These are phyloP conservation scores for Tetrapisispora taiwanensis DNA, from an alignment of 805 yeast genomes.

Conservation along the genomic window DNA sequence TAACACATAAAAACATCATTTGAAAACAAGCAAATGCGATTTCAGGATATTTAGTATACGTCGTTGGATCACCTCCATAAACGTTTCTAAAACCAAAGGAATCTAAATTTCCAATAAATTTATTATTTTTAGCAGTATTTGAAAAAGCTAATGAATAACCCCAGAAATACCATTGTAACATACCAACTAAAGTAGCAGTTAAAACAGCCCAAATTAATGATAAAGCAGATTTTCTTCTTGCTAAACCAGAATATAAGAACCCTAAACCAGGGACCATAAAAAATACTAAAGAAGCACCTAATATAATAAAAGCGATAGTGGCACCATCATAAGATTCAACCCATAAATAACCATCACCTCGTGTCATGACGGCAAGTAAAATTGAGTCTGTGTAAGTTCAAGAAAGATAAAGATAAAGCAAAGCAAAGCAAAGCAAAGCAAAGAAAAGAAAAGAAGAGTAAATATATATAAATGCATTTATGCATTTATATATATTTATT, in stretches of 20 bases:
- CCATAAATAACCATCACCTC: constrained; percentile 16
- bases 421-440: too few relatives aligned
- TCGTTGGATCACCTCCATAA: constrained; percentile 31
- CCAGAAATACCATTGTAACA: constrained; percentile 96
- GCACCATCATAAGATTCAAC: constrained; percentile 37
- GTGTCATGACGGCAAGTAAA: not conserved
- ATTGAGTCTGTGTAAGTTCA: too few relatives aligned
- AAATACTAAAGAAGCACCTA: constrained; percentile 65
- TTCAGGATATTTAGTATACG: constrained; percentile 55
- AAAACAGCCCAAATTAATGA: constrained; percentile 76
- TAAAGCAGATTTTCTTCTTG: constrained; percentile 81
- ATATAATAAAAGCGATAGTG: constrained; percentile 40
- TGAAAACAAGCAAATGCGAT: constrained; percentile 79
- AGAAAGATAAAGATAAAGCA: too few relatives aligned
- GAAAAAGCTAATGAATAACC: constrained; percentile 92
- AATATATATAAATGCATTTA: not conserved
- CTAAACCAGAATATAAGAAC: constrained; percentile 82
- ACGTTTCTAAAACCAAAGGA: constrained; percentile 74
- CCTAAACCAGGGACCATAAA: constrained; percentile 95
- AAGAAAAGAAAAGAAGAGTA: not conserved
- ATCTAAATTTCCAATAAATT: constrained; percentile 79
- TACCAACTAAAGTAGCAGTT: constrained; percentile 61
- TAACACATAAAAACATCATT: constrained; percentile 86
- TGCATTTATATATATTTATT: too few relatives aligned
- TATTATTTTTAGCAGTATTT: constrained; percentile 56